Base-by-base conservation (phyloP, 108 stramenopile species). In the Nitzschia sp. region DNA sequence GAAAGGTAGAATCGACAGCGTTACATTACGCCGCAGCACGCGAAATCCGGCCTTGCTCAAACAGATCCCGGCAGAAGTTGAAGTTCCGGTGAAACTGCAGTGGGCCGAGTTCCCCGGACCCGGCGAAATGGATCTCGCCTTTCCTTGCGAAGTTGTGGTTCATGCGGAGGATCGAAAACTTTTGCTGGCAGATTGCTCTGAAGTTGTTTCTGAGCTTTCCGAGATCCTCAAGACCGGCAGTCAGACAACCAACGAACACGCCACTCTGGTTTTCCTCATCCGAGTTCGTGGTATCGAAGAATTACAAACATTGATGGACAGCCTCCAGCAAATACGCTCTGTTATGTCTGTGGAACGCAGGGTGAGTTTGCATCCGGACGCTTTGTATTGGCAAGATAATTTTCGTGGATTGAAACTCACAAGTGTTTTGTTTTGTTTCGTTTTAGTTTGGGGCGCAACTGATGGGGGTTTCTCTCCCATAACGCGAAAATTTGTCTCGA, bases 311-410 rank as follows among this genome's bases (percentile, higher is more conserved):
- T 46, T 94, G 34, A 94, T 94, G 90, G 87, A 94, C 75, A 79
- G 78, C 33, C 75, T 94, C 34, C 68, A 60, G 27, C 69, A 88
- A 53, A 82, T 94, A 9, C 76, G 79, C 34, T 80, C 79, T 53
- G 90, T 94, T 32, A 90, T 94, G 90, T 80, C 82, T 4, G 93
- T 94, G 18, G 93, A 94, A 77, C 64, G 93, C 45, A 69, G 82
- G 46, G 77, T 78, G 46, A 72, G 77, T 74, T 3, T 8, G 25
- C 13, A 42, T 42, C 38, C 8, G 27, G 13, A 17, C 28, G 11
- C 28, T 29, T 29, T 58, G 53, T 5, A 54, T 54, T 29, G 57
- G 13, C 26, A n/a, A n/a, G n/a, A n/a, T n/a, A n/a, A n/a, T 31
- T 25, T 58, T 58, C 29, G 8, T 6, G 28, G 28, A 27, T 26